phyloP scores from a whole-genome alignment of 768 basidiomycete species.

The Termitomyces sp. region DNA sequence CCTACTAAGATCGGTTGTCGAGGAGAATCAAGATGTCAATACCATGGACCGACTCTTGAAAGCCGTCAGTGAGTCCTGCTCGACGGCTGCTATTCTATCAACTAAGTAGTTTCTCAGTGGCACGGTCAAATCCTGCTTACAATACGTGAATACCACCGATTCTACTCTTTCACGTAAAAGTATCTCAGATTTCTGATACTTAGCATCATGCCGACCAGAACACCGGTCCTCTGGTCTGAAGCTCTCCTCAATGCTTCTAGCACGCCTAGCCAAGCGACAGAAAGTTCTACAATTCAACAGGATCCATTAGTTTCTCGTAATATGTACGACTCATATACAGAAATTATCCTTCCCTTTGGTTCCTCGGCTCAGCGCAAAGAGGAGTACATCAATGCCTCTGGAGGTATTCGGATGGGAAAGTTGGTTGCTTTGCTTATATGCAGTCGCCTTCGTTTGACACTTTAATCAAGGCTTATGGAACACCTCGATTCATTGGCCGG shows the following conservation, averaged over 20 bases:
- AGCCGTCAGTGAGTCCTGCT: slow-evolving; percentile 45
- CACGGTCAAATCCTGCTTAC: slow-evolving; percentile 46
- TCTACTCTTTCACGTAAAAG: neutral
- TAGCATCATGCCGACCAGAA: slow-evolving; percentile 55
- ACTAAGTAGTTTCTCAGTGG: slow-evolving; percentile 25
- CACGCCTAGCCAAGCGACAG: slow-evolving; percentile 9
- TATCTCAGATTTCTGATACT: neutral
- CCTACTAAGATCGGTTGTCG: slow-evolving; percentile 24
- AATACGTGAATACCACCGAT: slow-evolving; percentile 34
- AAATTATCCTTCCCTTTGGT: slow-evolving; percentile 58
- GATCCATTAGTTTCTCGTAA: slow-evolving; percentile 35
- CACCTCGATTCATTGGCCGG: slow-evolving; percentile 84
- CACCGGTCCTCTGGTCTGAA: slow-evolving; percentile 52
- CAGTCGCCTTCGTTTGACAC: neutral
- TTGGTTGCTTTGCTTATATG: slow-evolving; percentile 14
- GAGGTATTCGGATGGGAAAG: slow-evolving; percentile 68
- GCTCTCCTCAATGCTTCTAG: slow-evolving; percentile 38
- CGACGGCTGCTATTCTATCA: neutral
- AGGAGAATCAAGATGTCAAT: slow-evolving; percentile 55
- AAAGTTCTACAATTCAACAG: slow-evolving; percentile 10
- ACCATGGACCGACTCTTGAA: slow-evolving; percentile 52
- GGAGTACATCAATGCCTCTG: slow-evolving; percentile 64
- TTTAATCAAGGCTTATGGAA: slow-evolving; percentile 54
- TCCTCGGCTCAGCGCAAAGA: slow-evolving; percentile 55
- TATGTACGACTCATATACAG: slow-evolving; percentile 72